Conservation (phyloP, 331 rosid genomes). For the Stylosanthes scabra region DNA sequence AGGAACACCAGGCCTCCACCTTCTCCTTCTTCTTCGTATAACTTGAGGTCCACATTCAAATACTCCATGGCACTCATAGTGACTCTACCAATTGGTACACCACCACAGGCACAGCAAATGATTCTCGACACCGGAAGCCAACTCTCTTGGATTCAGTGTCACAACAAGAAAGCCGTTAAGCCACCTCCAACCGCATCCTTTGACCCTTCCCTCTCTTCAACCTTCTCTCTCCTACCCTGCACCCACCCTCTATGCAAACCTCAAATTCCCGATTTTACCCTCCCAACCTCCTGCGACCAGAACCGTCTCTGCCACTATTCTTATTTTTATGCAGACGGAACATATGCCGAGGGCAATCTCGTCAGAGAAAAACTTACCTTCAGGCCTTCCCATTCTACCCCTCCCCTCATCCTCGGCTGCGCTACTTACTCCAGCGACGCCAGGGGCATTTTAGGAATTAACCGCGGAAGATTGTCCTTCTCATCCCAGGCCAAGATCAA, state of each 20-base stretch:
- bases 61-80: slow-evolving; percentile 74
- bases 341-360: slow-evolving; percentile 90
- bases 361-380: slow-evolving; percentile 70
- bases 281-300: slow-evolving; percentile 83
- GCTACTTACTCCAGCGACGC: slow-evolving; percentile 62
- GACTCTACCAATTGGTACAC: slow-evolving; percentile 84
- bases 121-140: slow-evolving; percentile 91
- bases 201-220: slow-evolving; percentile 82
- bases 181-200: slow-evolving; percentile 65
- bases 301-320: slow-evolving; percentile 91
- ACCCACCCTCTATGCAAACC: slow-evolving; percentile 81
- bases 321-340: slow-evolving; percentile 89
- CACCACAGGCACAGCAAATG: slow-evolving; percentile 84
- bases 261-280: slow-evolving; percentile 85
- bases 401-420: slow-evolving; percentile 82
- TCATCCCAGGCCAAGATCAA: slow-evolving; percentile 66
- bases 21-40: slow-evolving; percentile 39
- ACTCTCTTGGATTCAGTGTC: slow-evolving; percentile 89
- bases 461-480: slow-evolving; percentile 66
- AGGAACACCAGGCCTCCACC: background rate
- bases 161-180: slow-evolving; percentile 32
- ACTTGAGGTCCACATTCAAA: slow-evolving; percentile 57
- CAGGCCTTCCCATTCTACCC: slow-evolving; percentile 62
- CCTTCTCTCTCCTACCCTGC: slow-evolving; percentile 78
- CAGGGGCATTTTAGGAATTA: slow-evolving; percentile 93